Conservation (phyloP, 306 rosid species). For the Astragalus membranaceus region DNA sequence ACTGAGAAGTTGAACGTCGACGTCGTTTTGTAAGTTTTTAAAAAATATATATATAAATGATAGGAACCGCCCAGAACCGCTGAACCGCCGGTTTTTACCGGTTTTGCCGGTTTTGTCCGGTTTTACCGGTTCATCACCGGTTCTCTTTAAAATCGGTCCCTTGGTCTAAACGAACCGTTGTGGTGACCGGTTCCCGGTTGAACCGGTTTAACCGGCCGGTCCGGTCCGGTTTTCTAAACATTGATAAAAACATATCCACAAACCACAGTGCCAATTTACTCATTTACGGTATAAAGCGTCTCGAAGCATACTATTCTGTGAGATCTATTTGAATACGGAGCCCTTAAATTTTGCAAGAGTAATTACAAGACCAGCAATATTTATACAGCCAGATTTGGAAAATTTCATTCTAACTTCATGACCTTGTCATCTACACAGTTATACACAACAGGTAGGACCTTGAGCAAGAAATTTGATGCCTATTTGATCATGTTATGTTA, state of each 20-base stretch:
- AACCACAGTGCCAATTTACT: neutral
- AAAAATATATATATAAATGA: no score
- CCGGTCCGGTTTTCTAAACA: no score
- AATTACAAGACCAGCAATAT: neutral
- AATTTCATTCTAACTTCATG: neutral
- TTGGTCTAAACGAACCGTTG: no score
- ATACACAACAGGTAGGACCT: neutral
- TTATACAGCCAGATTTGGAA: neutral
- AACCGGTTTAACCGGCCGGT: no score
- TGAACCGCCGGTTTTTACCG: no score
- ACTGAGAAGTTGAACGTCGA: no score
- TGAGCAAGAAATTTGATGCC: neutral
- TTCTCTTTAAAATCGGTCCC: no score
- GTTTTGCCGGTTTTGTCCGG: no score
- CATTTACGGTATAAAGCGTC: neutral
- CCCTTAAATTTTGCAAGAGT: neutral
- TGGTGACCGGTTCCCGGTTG: no score
- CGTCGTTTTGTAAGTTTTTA: no score
- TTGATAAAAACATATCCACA: neutral
- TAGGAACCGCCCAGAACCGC: no score
- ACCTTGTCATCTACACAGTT: neutral
- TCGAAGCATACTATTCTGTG: neutral
- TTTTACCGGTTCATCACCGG: no score
- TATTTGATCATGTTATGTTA: constrained; percentile 19
- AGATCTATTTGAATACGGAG: neutral